These are phyloP conservation scores for Croton laevigatus DNA, from an alignment of 441 rosid species.

Conservation along the genomic window DNA sequence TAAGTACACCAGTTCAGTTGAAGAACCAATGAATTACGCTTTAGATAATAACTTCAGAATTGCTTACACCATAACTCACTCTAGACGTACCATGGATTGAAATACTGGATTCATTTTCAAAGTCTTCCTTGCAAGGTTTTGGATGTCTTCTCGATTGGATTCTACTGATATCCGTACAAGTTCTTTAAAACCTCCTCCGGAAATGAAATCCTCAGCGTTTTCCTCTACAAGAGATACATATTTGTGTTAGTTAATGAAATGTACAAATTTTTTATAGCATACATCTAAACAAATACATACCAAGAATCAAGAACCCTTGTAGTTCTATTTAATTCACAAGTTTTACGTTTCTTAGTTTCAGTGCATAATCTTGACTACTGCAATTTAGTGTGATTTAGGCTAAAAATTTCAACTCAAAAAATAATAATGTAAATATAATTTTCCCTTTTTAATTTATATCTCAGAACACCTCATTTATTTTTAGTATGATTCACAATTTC, in stretches of 20 bases:
- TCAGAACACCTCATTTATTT: background rate
- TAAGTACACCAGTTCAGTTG: no score
- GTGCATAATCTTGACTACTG: background rate
- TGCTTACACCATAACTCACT: no score
- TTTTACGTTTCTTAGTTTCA: background rate
- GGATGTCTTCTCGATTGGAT: conserved; percentile 84
- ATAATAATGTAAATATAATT: background rate
- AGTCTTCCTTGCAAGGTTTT: conserved; percentile 81
- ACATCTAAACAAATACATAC: background rate
- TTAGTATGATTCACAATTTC: background rate
- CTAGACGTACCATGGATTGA: conserved; percentile 32
- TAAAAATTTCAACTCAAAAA: background rate
- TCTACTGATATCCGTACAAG: conserved; percentile 65
- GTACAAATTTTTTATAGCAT: background rate
- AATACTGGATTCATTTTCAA: conserved; percentile 51
- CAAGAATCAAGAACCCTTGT: background rate
- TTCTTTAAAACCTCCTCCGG: conserved; percentile 62
- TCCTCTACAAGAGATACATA: conserved; percentile 54
- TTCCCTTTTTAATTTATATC: background rate
- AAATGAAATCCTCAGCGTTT: conserved; percentile 62
- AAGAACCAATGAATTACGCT: no score
- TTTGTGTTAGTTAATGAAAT: background rate
- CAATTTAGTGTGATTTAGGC: background rate
- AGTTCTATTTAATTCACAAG: no score
- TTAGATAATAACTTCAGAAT: no score